Base-by-base conservation (phyloP, 2,329 filamentous ascomycete species). In the Cladosporium sphaerospermum region DNA sequence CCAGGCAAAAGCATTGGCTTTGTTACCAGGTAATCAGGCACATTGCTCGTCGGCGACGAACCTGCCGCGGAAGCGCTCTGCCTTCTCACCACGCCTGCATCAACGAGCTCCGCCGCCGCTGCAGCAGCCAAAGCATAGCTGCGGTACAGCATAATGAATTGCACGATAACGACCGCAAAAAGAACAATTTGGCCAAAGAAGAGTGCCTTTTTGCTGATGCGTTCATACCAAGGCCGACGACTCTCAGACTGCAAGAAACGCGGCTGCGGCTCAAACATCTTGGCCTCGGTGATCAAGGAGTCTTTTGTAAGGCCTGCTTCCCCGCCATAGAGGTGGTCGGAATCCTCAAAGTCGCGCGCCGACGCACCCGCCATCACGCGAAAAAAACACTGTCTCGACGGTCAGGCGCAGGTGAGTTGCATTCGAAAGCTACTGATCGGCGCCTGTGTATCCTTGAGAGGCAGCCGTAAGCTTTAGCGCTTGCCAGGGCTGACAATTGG, bases 21-120 rank as follows among this genome's bases (percentile, higher is more conserved):
- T 0, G 81, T 85, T 65, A 83, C 79, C 61, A 83, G 84, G 65
- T 85, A 81, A 64, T 84, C 78, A 19, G 82, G 82, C 44, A 83
- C 75, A 39, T 74, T 54, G 44, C 56, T 59, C 37, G 58, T 56
- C 32, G 55, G 55, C 43, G 51, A 58, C 16, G 52, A 51, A 13
- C 44, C 51, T 19, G 59, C 48, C 32, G 53, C 55, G 31, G 48
- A 57, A 14, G 52, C 54, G 23, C 45, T 49, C 42, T 62, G 51
- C 18, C 56, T 53, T 36, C 56, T 56, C 14, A 62, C 45, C 5
- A 61, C 52, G 14, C 50, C 59, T 40, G 57, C 64, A 34, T 60
- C 58, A 44, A 59, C 58, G 18, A 62, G 50, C 10, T 56, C 57
- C 13, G 56, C 61, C 32, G 61, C 60, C 19, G 36, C 43, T 16